Conservation (phyloP, 306 rosid species). For the Cucurbita ficifolia region DNA sequence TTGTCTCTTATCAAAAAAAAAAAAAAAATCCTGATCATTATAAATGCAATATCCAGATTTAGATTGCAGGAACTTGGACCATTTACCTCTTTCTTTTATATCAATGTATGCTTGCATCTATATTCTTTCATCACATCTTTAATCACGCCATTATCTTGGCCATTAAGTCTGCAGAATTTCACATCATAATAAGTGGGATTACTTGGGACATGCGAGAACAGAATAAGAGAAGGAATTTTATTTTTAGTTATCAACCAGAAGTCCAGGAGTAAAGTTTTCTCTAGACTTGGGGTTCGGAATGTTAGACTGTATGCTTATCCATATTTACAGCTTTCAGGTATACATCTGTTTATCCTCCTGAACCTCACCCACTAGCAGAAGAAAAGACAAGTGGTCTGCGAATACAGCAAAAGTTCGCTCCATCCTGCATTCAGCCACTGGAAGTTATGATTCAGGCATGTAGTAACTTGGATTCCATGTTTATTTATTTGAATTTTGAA, state of each 20-base stretch:
- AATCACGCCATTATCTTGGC: background rate
- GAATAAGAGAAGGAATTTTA: background rate
- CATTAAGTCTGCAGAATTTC: background rate
- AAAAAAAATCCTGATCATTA: background rate
- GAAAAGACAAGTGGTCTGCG: constrained; percentile 29
- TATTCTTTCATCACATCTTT: background rate
- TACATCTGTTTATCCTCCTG: constrained; percentile 88
- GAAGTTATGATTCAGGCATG: constrained; percentile 95
- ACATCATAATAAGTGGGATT: background rate
- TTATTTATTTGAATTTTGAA: background rate
- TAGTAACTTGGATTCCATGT: background rate
- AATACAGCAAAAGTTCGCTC: constrained; percentile 27
- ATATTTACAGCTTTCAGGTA: constrained; percentile 67
- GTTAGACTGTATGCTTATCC: constrained; percentile 1
- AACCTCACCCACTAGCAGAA: constrained; percentile 64
- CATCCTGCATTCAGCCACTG: constrained; percentile 72
- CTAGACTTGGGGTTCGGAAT: background rate
- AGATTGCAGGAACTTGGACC: background rate
- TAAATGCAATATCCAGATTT: background rate
- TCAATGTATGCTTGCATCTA: background rate
- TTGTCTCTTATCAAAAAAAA: too few species aligned
- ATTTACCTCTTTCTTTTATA: background rate
- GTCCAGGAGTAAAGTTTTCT: background rate
- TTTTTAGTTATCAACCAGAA: background rate
- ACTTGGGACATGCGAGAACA: background rate